Evolutionary conservation across 2,329 filamentous ascomycete genomes (phyloP), one percentile per base, ranked within the genome.

Genomic region (Colletotrichum liriopes): DNA sequence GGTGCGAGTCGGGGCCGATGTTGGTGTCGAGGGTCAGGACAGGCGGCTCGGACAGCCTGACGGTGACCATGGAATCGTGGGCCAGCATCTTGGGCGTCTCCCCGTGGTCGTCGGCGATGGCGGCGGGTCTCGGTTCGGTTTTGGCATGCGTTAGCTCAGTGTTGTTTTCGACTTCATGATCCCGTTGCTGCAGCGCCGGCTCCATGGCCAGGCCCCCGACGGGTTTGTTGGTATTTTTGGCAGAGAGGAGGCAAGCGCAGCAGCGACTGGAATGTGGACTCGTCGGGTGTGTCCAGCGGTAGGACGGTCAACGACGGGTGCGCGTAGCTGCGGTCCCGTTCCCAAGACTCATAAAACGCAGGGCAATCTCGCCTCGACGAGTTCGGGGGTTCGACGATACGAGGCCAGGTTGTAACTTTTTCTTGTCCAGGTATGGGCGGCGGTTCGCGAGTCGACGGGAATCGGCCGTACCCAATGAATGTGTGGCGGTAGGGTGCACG

Each of bases 41-140:
- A 76, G 88, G 81, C 71, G 87, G 84, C 79, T 94, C 92, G 26
- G 93, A 94, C 60, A 94, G 85, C 66, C 92, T 88, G 55, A 94
- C 93, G 9, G 93, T 94, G 56, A 94, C 92, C 91, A 94, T 92
- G 26, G 93, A 94, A 81, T 94, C 92, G 79, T 89, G 88, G 39
- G 78, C 65, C 58, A 64, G 20, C 73, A 75, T 75, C 59, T 74
- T 75, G 51, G 73, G 67, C 41, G 74, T 75, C 23, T 60, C 70
- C 60, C 47, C 64, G 67, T 37, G 55, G 47, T 43, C 37, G 47
- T 71, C 55, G 60, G 45, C 59, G 56, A 41, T 56, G 58, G 51
- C 58, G 23, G 67, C 67, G 55, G 62, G 67, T 41, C 67, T 71
- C 55, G 71, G 56, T 20, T 71, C 61, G 61, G 67, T n/a, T 73